phyloP scores from a whole-genome alignment of 805 yeast genomes.

The Cyberlindnera xylosilytica region DNA sequence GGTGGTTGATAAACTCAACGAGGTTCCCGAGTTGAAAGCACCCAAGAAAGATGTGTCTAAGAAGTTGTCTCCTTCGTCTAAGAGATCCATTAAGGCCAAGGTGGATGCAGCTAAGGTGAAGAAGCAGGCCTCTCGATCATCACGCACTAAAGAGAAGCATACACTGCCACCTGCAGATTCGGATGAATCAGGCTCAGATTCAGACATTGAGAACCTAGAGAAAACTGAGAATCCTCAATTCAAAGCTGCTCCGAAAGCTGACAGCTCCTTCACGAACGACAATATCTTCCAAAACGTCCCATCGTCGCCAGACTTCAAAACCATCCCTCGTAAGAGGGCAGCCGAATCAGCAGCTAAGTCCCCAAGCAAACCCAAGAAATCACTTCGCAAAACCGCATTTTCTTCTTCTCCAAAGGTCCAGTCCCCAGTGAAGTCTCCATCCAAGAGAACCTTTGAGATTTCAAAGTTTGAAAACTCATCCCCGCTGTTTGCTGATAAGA shows the following conservation, averaged over 20 bases:
- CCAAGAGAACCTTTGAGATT: slow-evolving; percentile 21
- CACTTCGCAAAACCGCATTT: slow-evolving; percentile 28
- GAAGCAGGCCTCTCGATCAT: slow-evolving; percentile 7
- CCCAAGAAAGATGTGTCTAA: slow-evolving; percentile 9
- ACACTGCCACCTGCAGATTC: neutral
- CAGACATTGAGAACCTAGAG: neutral
- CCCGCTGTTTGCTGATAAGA: slow-evolving; percentile 6
- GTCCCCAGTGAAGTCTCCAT: slow-evolving; percentile 19
- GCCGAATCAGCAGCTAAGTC: slow-evolving; percentile 15
- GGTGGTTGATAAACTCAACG: slow-evolving; percentile 10
- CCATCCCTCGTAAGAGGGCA: slow-evolving; percentile 26
- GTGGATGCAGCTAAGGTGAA: neutral
- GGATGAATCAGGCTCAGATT: neutral
- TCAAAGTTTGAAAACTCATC: slow-evolving; percentile 26
- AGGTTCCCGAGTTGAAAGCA: slow-evolving; percentile 16
- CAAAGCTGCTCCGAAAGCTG: slow-evolving; percentile 14
- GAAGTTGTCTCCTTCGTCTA: neutral
- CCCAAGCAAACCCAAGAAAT: slow-evolving; percentile 11
- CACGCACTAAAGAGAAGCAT: slow-evolving; percentile 9
- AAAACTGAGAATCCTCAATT: slow-evolving; percentile 5
- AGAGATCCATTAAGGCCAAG: slow-evolving; percentile 1
- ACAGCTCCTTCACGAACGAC: slow-evolving; percentile 31
- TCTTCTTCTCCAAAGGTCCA: slow-evolving; percentile 27
- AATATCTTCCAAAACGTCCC: slow-evolving; percentile 35
- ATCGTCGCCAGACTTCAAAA: slow-evolving; percentile 19